Evolutionary conservation across 2,329 filamentous ascomycete species (phyloP).

Genomic region (Seiridium unicorne): DNA sequence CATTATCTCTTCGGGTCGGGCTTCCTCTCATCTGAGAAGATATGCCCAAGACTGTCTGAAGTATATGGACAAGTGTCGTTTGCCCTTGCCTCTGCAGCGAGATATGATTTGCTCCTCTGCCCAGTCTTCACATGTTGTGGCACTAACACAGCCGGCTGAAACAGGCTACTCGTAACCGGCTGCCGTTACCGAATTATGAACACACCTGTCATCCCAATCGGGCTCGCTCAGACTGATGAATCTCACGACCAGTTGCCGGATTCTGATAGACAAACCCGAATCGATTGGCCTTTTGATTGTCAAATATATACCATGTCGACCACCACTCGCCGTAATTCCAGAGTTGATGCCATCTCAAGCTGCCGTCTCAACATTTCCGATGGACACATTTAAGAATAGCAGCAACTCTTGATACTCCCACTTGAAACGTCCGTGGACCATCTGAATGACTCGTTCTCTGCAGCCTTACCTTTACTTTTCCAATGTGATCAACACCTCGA

Average conservation of each 20-base stretch:
- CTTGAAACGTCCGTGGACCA: not conserved
- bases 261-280: not conserved
- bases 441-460: conserved; percentile 1
- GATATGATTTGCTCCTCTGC: not conserved
- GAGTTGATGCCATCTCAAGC: not conserved
- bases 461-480: not conserved
- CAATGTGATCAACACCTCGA: not conserved
- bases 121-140: conserved; percentile 5
- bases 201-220: not conserved
- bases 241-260: not conserved
- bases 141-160: conserved; percentile 1
- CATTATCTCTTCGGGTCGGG: not conserved
- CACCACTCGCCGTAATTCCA: not conserved
- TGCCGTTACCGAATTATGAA: not conserved
- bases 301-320: not conserved
- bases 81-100: not conserved
- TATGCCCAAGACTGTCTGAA: not conserved
- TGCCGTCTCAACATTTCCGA: not conserved
- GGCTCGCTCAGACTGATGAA: not conserved
- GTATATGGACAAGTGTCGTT: not conserved
- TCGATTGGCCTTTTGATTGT: not conserved
- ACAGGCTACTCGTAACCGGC: conserved; percentile 1
- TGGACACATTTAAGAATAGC: conserved; percentile 3
- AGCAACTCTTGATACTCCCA: not conserved
- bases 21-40: not conserved